Base-by-base conservation (phyloP, 805 yeast species). In the Kodamaea hsintzibuensis region DNA sequence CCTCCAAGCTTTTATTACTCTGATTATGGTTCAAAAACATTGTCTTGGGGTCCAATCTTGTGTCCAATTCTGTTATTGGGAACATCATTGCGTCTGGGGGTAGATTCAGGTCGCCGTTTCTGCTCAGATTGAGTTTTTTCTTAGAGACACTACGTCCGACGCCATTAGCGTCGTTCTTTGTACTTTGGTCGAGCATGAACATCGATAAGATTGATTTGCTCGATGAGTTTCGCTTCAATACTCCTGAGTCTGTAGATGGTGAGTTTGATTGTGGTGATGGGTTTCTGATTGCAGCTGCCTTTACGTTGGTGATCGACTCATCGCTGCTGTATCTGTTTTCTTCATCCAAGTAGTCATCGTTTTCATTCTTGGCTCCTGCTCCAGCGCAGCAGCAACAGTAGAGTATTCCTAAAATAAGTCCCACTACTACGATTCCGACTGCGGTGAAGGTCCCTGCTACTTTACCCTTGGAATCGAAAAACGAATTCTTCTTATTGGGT, bases 371-470 rank as follows among this genome's bases (percentile, higher is more conserved):
- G 17, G 35, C 42, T 19, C 50, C 53, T 40, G 47, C 55, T 10
- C 62, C 65, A 30, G 54, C 65, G 56, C 65, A 60, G 45, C 67
- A 78, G 67, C 71, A 81, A 72, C 62, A 79, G 55, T 56, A 80
- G 10, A 82, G 42, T 1, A 86, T 56, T 0, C 76, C 71, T 0
- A 71, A 60, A 1, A 86, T 48, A 0, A 84, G 47, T 1, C 77
- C 77, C 0, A 82, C 60, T 0, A 71, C 80, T 0, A 85, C 84
- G 1, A 90, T 61, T 1, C 92, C 96, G 14, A 90, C 95, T 0
- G 82, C 91, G 1, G 88, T 83, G 69, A 90, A 90, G 0, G 91
- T 88, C 2, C 96, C 97, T 0, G 92, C 96, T 1, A 90, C 95
- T 64, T 86, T 88, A 0, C 93, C 96, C 46, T 82, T 82, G 47